Evolutionary conservation across 2,329 filamentous ascomycete genomes (phyloP).

Genomic region (Thyridium curvatum): DNA sequence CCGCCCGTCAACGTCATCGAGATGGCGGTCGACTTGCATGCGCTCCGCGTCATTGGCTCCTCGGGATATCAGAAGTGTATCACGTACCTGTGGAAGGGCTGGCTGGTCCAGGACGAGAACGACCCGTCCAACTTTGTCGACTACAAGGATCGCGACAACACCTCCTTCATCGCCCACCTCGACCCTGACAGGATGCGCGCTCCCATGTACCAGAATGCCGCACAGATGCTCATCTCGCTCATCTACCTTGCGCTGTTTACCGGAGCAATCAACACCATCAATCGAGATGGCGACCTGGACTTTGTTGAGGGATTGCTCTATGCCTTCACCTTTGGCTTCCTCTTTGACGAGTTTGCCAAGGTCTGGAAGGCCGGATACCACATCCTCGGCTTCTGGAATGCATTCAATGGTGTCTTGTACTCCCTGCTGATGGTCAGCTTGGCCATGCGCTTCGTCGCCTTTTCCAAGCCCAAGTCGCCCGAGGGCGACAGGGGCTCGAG

Average conservation of each 20-base stretch:
- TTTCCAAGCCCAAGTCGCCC: slow-evolving; percentile 43
- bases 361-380: slow-evolving; percentile 90
- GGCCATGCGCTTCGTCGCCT: slow-evolving; percentile 69
- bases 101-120: slow-evolving; percentile 92
- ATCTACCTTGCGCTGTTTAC: slow-evolving; percentile 84
- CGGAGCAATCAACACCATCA: slow-evolving; percentile 88
- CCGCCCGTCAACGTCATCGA: slow-evolving; percentile 83
- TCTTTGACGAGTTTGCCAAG: slow-evolving; percentile 82
- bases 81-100: slow-evolving; percentile 86
- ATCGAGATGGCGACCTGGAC: slow-evolving; percentile 77
- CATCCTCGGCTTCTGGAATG: slow-evolving; percentile 95
- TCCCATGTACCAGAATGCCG: slow-evolving; percentile 85
- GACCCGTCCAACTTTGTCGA: slow-evolving; percentile 86
- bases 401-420: slow-evolving; percentile 85
- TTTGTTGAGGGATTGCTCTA: slow-evolving; percentile 79
- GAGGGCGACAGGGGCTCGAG: slow-evolving; percentile 41
- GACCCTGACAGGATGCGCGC: slow-evolving; percentile 93
- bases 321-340: slow-evolving; percentile 83
- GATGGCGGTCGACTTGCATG: slow-evolving; percentile 87
- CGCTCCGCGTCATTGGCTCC: slow-evolving; percentile 79
- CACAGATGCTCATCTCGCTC: slow-evolving; percentile 79
- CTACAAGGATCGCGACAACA: slow-evolving; percentile 76
- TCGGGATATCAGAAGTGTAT: slow-evolving; percentile 97
- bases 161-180: slow-evolving; percentile 72
- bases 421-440: slow-evolving; percentile 72